Base-by-base conservation (phyloP, 2,329 filamentous ascomycete genomes). In the Ophioceras dolichostomum region DNA sequence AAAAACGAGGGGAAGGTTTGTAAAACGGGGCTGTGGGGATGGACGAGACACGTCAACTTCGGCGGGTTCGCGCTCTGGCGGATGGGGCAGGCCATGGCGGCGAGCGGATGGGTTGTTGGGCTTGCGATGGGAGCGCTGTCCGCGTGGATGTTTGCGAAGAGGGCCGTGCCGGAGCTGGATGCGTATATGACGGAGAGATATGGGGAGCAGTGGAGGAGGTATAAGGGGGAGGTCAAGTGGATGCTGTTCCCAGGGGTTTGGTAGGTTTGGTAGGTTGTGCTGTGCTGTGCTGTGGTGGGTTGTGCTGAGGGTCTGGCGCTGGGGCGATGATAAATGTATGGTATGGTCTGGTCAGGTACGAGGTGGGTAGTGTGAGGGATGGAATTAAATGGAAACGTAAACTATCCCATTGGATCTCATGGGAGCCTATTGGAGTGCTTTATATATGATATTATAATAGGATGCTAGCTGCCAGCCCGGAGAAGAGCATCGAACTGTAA, bases 31-130 rank as follows among this genome's bases (percentile, higher is more conserved):
- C 48, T 63, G 19, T 64, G 60, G 59, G 36, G 45, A n/a, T 52
- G 47, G 50, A 55, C 58, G 6, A 48, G 61, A 5, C 60, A 64
- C 41, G 47, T 60, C 46, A 62, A 64, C 41, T 64, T 64, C 39
- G 52, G 55, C 20, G 62, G 58, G 9, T 63, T 57, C 36, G 45
- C 51, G 8, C 43, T 59, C 12, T 59, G 56, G 56, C 45, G 54
- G 13, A 44, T 51, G 2, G 55, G 50, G 0, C 57, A 54, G 34
- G 48, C 47, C 32, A 39, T 62, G 43, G 58, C 54, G 1, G 53
- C 52, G 1, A 50, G 52, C 4, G 60, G 61, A 0, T 58, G 56
- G 54, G 38, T 54, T 13, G 56, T 49, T 10, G 59, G 56, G 1
- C 24, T 52, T 8, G 39, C 45, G 6, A 45, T 60, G 41, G 52